Evolutionary conservation across 2,329 filamentous ascomycete genomes (phyloP).

Genomic region (Coniochaeta sp.): DNA sequence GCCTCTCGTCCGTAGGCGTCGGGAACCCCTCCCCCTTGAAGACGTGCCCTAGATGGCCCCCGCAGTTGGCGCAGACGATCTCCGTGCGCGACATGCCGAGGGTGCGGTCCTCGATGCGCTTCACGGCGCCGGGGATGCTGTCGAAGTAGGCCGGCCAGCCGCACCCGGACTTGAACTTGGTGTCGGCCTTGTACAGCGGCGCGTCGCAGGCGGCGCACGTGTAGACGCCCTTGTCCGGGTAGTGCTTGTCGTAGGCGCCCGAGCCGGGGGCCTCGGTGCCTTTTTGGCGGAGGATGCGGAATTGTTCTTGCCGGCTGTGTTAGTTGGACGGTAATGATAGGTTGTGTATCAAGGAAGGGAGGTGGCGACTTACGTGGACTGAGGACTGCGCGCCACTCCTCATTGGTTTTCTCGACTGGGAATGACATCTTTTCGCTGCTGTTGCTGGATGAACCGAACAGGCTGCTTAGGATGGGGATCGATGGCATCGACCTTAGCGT

Average conservation of each 20-base stretch:
- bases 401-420: slow-evolving; percentile 70
- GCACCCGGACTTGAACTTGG: slow-evolving; percentile 95
- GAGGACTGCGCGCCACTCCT: slow-evolving; percentile 86
- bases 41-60: slow-evolving; percentile 84
- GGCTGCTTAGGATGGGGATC: slow-evolving; percentile 68
- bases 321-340: neutral
- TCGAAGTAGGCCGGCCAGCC: slow-evolving; percentile 99
- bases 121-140: slow-evolving; percentile 84
- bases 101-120: slow-evolving; percentile 65
- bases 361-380: slow-evolving; percentile 37
- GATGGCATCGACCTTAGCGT: slow-evolving; percentile 58
- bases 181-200: slow-evolving; percentile 83
- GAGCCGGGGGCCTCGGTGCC: slow-evolving; percentile 78
- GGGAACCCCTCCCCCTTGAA: slow-evolving; percentile 82
- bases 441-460: slow-evolving; percentile 54
- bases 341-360: neutral
- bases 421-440: slow-evolving; percentile 53
- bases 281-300: slow-evolving; percentile 84
- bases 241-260: slow-evolving; percentile 84
- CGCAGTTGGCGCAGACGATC: slow-evolving; percentile 92
- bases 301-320: slow-evolving; percentile 64
- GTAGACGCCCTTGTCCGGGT: slow-evolving; percentile 69
- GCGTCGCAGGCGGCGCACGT: slow-evolving; percentile 78
- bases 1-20: slow-evolving; percentile 88
- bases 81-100: slow-evolving; percentile 84